phyloP scores from a whole-genome alignment of 169 alveolate genomes.

The Babesia sp. region DNA sequence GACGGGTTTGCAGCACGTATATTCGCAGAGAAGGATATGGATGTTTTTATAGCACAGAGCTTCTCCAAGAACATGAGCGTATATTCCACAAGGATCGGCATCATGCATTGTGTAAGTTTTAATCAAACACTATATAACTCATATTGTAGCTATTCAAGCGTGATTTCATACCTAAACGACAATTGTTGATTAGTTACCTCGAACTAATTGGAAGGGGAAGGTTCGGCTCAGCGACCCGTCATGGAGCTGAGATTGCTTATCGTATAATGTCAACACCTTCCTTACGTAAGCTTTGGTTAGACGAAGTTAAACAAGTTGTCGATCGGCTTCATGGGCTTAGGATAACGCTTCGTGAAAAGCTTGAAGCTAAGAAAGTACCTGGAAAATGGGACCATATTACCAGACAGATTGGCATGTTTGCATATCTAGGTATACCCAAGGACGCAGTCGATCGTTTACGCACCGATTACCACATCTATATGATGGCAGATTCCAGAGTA shows the following conservation, averaged over 20 bases:
- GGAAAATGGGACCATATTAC: slow-evolving; percentile 62
- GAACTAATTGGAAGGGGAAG: slow-evolving; percentile 38
- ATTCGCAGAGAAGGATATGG: slow-evolving; percentile 42
- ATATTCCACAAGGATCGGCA: slow-evolving; percentile 61
- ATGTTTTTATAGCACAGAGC: slow-evolving; percentile 62
- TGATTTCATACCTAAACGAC: slow-evolving; percentile 6
- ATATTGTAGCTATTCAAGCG: slow-evolving; percentile 32
- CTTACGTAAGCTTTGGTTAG: slow-evolving; percentile 34
- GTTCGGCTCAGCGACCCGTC: slow-evolving; percentile 56
- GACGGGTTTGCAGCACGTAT: slow-evolving; percentile 47
- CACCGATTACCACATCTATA: slow-evolving; percentile 51
- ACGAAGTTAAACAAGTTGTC: slow-evolving; percentile 28
- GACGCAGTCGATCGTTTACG: slow-evolving; percentile 33
- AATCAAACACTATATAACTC: not conserved
- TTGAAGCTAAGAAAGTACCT: slow-evolving; percentile 43
- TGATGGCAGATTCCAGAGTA: slow-evolving; percentile 45
- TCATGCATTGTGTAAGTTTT: slow-evolving; percentile 48
- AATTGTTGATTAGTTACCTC: slow-evolving; percentile 30
- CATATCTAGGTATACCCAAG: slow-evolving; percentile 48
- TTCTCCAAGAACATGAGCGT: slow-evolving; percentile 68
- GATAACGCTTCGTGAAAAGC: slow-evolving; percentile 9
- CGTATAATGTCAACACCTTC: slow-evolving; percentile 21
- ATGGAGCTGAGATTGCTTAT: slow-evolving; percentile 51
- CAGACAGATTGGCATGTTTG: slow-evolving; percentile 66
- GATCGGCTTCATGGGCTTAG: slow-evolving; percentile 27